Evolutionary conservation across 106 monocot genomes (phyloP).

Genomic region (Hemerocallis citrina): DNA sequence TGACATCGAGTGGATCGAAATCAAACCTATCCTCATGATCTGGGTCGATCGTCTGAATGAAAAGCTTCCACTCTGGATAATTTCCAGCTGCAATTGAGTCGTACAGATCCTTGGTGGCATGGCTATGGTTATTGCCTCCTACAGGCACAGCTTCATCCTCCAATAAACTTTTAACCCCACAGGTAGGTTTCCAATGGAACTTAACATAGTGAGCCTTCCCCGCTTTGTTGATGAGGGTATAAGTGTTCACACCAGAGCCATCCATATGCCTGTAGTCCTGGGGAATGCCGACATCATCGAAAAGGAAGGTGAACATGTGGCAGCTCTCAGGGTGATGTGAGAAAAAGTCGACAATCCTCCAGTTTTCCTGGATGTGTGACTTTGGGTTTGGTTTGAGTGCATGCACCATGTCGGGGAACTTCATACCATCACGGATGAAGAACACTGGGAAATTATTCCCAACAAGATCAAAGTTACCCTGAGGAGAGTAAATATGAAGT

Average conservation of each 20-base stretch:
- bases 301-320: conserved; percentile 80
- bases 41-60: conserved; percentile 73
- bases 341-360: conserved; percentile 85
- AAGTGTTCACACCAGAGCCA: conserved; percentile 79
- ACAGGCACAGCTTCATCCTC: conserved; percentile 69
- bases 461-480: conserved; percentile 86
- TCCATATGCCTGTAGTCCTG: conserved; percentile 85
- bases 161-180: conserved; percentile 72
- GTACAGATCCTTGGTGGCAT: conserved; percentile 75
- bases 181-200: conserved; percentile 87
- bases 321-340: conserved; percentile 87
- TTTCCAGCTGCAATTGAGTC: conserved; percentile 74
- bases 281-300: conserved; percentile 78
- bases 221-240: conserved; percentile 50
- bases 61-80: conserved; percentile 84
- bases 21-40: conserved; percentile 70
- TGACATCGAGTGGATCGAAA: conserved; percentile 88
- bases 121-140: conserved; percentile 76
- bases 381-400: conserved; percentile 83
- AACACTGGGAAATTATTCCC: conserved; percentile 91
- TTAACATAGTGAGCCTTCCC: conserved; percentile 75
- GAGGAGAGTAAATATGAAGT: neutral
- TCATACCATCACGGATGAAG: conserved; percentile 79
- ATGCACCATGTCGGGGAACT: conserved; percentile 90
- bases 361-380: conserved; percentile 74